Conservation (phyloP, 306 rosid species). For the Heteromeles arbutifolia region DNA sequence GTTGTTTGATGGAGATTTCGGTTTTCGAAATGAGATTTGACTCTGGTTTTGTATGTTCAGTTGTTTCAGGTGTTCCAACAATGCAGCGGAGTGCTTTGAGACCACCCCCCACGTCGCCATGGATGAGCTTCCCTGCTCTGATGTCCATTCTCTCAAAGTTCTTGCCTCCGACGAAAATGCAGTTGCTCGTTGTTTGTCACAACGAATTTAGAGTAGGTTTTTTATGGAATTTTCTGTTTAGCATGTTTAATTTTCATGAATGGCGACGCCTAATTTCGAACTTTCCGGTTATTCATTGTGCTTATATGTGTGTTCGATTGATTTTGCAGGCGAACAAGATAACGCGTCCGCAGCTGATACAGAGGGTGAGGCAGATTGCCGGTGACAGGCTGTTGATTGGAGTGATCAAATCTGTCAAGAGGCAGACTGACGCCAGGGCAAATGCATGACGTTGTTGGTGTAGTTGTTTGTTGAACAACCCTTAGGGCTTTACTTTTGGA, state of each 20-base stretch:
- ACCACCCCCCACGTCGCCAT: conserved; percentile 9
- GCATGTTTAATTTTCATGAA: not conserved
- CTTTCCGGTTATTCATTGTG: not conserved
- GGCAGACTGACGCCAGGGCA: not conserved
- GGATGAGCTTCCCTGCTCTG: conserved; percentile 34
- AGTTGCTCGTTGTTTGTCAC: conserved; percentile 18
- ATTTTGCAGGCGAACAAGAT: conserved; percentile 30
- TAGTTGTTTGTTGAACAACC: not conserved
- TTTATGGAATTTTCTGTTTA: not conserved
- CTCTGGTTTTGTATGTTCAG: not conserved
- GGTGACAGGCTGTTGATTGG: conserved; percentile 23
- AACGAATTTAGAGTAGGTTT: conserved; percentile 36
- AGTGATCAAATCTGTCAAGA: not conserved
- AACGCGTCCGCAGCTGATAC: conserved; percentile 17
- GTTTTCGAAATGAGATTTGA: not conserved
- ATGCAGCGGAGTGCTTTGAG: not conserved
- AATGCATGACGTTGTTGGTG: not conserved
- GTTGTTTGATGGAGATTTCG: not conserved
- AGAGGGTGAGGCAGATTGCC: conserved; percentile 16
- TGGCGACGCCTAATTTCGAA: not conserved
- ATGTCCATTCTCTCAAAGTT: conserved; percentile 26
- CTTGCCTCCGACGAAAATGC: conserved; percentile 29
- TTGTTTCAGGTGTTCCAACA: conserved; percentile 28
- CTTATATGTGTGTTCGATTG: not conserved
- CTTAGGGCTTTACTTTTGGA: not conserved